Base-by-base conservation (phyloP, 768 basidiomycete genomes). In the Scleroderma citrinum region DNA sequence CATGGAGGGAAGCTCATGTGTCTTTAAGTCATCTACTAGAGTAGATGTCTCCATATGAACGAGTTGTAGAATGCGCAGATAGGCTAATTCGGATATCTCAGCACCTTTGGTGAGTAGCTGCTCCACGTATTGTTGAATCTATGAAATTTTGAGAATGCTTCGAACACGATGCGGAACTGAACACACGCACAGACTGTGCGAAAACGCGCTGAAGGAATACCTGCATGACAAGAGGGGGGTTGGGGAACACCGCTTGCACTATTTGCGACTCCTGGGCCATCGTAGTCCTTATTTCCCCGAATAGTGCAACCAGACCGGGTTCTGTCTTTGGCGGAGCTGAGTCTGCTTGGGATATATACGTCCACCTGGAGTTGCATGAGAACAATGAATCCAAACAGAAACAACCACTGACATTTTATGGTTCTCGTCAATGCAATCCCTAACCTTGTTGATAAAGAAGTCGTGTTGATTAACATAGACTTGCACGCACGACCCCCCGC, bases 391-490 rank as follows among this genome's bases (percentile, higher is more conserved):
- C 21, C 3, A 10, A 14, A 44, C 21, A 21, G 8, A 44, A 31
- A 29, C 31, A 29, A 65, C 78, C 46, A 49, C 86, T 81, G 86
- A 63, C 47, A 77, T 44, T n/a, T 72, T 72, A 58, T 85, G 83
- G 29, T 79, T 73, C 35, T 70, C 68, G 13, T 76, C 68, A 51
- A 76, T 75, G 29, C 74, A 73, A 46, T 84, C 85, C 31, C 86
- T 82, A 34, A 91, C 82, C 47, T 90, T 81, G 63, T 94, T 94
- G 65, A 98, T 97, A 75, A 99, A 99, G 74, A 99, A 99, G 64
- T 98, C 96, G 59, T 99, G 96, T 63, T 99, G 96, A 60, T 98
- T 99, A 48, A 99, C 96, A 59, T 98, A 99, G 12, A 98, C 91
- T 67, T 97, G 94, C 5, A 99, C 88, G 61, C 96, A 98, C 1